Base-by-base conservation (phyloP, 345 rosid genomes). In the Clarkia xantiana region DNA sequence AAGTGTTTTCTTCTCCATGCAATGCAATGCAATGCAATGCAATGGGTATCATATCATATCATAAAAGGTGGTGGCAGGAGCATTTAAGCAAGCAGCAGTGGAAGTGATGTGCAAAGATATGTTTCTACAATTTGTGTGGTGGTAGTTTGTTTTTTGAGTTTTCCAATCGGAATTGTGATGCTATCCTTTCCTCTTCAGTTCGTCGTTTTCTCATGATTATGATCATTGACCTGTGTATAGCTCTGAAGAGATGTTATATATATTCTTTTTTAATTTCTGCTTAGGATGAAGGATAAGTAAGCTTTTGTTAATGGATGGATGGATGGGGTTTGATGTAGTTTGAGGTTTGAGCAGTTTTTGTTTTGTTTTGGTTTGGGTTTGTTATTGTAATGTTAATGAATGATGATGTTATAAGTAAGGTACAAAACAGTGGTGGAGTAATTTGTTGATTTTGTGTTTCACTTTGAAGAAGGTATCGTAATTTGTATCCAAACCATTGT, bases 201-300 rank as follows among this genome's bases (percentile, higher is more conserved):
- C 20, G 4, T 22, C 25, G 34, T 47, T 47, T 8, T 19, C 13
- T 46, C 17, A 18, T 46, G 6, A 18, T 14, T 47, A 6, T 29
- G 5, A 3, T 29, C 8, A 29, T 29, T 29, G 36, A 29, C 7
- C 36, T 49, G 49, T 46, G 49, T 17, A 46, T 46, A 46, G 49
- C 29, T 46, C 23, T 46, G 25, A 46, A 19, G 49, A 46, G 49
- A 46, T 46, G 19, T 25, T 46, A 14, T 44, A 9, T 44, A 18
- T 46, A 18, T 18, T 12, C 6, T 14, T 22, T 17, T 4, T 13
- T n/a, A 18, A 9, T 18, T 46, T 46, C 23, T 47, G 29, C 38
- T 20, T 19, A 41, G 56, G 18, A 45, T 4, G 34, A 9, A 13
- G 55, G 36, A 10, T 16, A 18, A 41, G 36, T 29, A 29, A 18